Conservation (phyloP, 768 basidiomycete genomes). For the Kwoniella dejecticola region DNA sequence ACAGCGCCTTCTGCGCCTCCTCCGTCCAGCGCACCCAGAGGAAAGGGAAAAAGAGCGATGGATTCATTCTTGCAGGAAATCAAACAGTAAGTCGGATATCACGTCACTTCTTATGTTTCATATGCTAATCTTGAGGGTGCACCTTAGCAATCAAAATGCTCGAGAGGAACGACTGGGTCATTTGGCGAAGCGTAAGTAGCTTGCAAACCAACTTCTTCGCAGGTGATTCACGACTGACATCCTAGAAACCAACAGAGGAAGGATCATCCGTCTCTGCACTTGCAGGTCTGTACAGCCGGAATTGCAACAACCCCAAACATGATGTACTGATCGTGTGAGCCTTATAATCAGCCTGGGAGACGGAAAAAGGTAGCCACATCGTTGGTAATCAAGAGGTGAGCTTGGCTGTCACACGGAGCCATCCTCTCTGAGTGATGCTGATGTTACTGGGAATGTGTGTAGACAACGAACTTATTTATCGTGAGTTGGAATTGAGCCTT, state of each 20-base stretch:
- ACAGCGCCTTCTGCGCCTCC: conserved; percentile 63
- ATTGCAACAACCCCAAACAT: background rate
- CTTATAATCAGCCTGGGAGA: conserved; percentile 68
- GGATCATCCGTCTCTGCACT: conserved; percentile 81
- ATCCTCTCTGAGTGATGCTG: conserved; percentile 14
- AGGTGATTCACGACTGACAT: background rate
- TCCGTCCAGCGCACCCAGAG: conserved; percentile 60
- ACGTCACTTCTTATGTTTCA: too few relatives aligned
- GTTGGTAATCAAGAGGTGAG: conserved; percentile 74
- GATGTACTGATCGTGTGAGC: conserved; percentile 29
- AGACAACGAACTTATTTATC: conserved; percentile 96
- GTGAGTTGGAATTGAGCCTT: conserved; percentile 56
- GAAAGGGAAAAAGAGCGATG: conserved; percentile 95
- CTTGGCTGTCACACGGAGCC: conserved; percentile 3
- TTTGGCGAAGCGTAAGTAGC: conserved; percentile 45
- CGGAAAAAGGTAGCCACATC: conserved; percentile 21
- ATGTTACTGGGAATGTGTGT: background rate
- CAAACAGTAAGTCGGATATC: conserved; percentile 76
- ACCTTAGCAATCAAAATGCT: conserved; percentile 87
- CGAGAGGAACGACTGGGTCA: conserved; percentile 74
- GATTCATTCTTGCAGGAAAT: conserved; percentile 95
- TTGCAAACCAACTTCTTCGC: background rate
- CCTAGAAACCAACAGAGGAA: conserved; percentile 38
- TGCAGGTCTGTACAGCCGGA: conserved; percentile 65
- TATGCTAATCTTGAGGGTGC: too few relatives aligned